These are phyloP conservation scores for Candida oleophila DNA, from an alignment of 805 yeast species.

Conservation along the genomic window DNA sequence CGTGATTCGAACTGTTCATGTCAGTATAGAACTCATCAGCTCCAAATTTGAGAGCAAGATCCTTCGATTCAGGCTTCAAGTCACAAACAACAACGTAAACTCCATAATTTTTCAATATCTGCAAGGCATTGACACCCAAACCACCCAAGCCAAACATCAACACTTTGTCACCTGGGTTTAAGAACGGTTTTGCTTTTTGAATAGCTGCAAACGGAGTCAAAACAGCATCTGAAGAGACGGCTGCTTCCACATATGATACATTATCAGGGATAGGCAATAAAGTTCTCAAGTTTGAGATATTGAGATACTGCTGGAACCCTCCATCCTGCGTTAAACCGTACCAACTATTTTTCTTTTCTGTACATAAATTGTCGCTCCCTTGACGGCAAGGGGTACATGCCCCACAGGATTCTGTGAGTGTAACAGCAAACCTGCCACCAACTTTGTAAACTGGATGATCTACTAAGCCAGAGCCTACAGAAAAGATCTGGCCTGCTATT, in stretches of 20 bases:
- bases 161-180: constrained; percentile 34
- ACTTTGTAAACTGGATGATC: constrained; percentile 20
- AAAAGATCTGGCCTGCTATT: constrained; percentile 37
- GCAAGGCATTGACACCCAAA: constrained; percentile 43
- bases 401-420: constrained; percentile 34
- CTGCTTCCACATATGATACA: constrained; percentile 38
- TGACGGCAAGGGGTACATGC: constrained; percentile 30
- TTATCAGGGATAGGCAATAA: constrained; percentile 40
- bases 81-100: constrained; percentile 35
- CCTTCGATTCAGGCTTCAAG: constrained; percentile 23
- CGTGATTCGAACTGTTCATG: constrained; percentile 23
- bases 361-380: constrained; percentile 35
- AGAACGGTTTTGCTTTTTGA: constrained; percentile 27
- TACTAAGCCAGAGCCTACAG: constrained; percentile 26
- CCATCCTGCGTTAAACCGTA: constrained; percentile 40
- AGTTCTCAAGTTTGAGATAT: constrained; percentile 32
- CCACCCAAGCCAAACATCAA: constrained; percentile 44
- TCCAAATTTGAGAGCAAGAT: constrained; percentile 32
- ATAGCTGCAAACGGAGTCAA: constrained; percentile 45
- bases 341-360: constrained; percentile 14
- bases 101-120: constrained; percentile 32
- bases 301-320: constrained; percentile 40
- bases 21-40: constrained; percentile 43
- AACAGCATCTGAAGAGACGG: constrained; percentile 42
- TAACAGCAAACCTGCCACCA: constrained; percentile 32